Evolutionary conservation across 2,329 filamentous ascomycete genomes (phyloP).

Genomic region (Fusarium poae): DNA sequence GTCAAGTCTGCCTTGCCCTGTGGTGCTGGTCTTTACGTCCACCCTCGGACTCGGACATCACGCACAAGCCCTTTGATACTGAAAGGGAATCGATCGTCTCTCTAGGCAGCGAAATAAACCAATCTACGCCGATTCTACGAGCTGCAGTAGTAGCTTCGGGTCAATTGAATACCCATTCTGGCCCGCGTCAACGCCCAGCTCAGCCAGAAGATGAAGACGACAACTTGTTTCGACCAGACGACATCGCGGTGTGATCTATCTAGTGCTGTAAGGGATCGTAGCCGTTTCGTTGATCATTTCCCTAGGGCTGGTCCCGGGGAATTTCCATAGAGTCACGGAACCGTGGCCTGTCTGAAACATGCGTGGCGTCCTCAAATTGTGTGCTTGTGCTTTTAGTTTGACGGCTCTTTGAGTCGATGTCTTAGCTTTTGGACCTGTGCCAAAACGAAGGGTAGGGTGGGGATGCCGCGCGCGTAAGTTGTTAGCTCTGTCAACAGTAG

Average conservation of each 20-base stretch:
- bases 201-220: neutral
- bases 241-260: constrained; percentile 23
- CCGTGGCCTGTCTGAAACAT: constrained; percentile 38
- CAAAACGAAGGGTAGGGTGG: constrained; percentile 22
- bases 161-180: constrained; percentile 17
- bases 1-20: constrained; percentile 24
- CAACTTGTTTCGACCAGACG: constrained; percentile 18
- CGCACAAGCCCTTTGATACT: constrained; percentile 29
- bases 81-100: constrained; percentile 39
- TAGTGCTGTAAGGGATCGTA: constrained; percentile 16
- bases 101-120: constrained; percentile 39
- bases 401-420: constrained; percentile 12
- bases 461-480: constrained; percentile 42
- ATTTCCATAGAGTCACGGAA: constrained; percentile 20
- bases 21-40: constrained; percentile 14
- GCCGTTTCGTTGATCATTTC: constrained; percentile 33
- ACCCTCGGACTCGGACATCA: constrained; percentile 24
- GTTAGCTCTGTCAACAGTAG: constrained; percentile 10
- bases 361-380: constrained; percentile 24
- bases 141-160: constrained; percentile 17
- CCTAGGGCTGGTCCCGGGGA: constrained; percentile 21
- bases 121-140: constrained; percentile 16
- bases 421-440: constrained; percentile 12
- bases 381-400: constrained; percentile 14
- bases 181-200: neutral